Evolutionary conservation across 2,329 filamentous ascomycete species (phyloP).

Genomic region (Botrytis aclada): DNA sequence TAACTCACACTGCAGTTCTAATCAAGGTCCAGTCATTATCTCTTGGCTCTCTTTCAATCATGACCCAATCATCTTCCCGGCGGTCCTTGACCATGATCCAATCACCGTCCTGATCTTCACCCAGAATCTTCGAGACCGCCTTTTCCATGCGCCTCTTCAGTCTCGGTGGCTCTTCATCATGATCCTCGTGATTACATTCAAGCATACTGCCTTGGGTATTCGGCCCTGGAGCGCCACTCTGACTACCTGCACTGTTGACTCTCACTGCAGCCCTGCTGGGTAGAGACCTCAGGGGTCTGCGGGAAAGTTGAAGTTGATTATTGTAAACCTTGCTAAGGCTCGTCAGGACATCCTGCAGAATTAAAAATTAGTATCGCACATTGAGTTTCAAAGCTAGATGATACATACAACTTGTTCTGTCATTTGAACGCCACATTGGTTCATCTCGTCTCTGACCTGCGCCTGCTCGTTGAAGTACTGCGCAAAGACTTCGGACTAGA

Average conservation of each 20-base stretch:
- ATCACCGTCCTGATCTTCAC: neutral
- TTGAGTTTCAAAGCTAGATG: fast-evolving
- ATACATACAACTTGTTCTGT: neutral
- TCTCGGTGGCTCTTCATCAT: neutral
- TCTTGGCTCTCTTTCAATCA: neutral
- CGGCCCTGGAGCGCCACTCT: neutral
- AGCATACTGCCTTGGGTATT: neutral
- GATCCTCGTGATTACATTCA: neutral
- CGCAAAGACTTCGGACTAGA: neutral
- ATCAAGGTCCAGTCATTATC: neutral
- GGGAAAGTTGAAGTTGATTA: neutral
- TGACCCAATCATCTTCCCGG: neutral
- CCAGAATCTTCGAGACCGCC: neutral
- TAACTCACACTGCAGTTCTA: neutral
- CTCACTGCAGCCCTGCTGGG: fast-evolving
- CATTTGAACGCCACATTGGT: too few species aligned
- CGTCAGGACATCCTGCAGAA: neutral
- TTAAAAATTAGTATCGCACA: neutral
- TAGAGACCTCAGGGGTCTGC: neutral
- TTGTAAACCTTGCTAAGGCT: neutral
- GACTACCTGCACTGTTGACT: fast-evolving
- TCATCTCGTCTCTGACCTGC: neutral
- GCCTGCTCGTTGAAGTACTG: neutral
- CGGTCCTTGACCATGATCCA: neutral
- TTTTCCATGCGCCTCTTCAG: neutral